These are phyloP conservation scores for Limonium bicolor DNA, from an alignment of 148 eudicot genomes.

Conservation along the genomic window DNA sequence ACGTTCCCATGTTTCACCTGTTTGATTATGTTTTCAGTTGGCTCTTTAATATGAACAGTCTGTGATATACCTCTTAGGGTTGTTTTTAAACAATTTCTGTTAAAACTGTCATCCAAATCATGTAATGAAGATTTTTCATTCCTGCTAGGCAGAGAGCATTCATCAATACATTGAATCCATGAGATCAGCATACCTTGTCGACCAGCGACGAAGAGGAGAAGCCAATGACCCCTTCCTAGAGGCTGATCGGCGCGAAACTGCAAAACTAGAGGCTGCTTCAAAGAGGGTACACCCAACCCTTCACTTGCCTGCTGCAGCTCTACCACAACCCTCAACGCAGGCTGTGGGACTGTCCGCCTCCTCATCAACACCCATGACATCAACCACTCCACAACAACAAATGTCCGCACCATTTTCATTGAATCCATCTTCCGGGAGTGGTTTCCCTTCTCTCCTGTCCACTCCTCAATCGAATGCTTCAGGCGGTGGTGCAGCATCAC, in stretches of 20 bases:
- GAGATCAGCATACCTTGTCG: conserved; percentile 89
- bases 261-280: conserved; percentile 92
- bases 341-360: conserved; percentile 51
- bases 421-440: conserved; percentile 38
- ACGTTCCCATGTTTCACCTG: too few species aligned
- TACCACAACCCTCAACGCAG: conserved; percentile 67
- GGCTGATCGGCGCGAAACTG: conserved; percentile 87
- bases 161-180: conserved; percentile 96
- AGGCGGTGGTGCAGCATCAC: conserved; percentile 32
- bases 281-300: conserved; percentile 76
- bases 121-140: too few species aligned
- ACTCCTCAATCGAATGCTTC: conserved; percentile 27
- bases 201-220: conserved; percentile 79
- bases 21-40: too few species aligned
- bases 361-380: conserved; percentile 37
- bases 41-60: too few species aligned
- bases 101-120: too few species aligned
- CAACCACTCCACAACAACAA: conserved; percentile 31
- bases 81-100: background rate
- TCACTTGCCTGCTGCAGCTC: conserved; percentile 73
- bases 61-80: too few species aligned
- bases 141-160: conserved; percentile 74
- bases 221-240: conserved; percentile 78
- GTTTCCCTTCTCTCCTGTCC: conserved; percentile 33
- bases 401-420: conserved; percentile 30